These are phyloP conservation scores for Penicillium crystallinum DNA, from an alignment of 495 filamentous ascomycete species.

Conservation along the genomic window DNA sequence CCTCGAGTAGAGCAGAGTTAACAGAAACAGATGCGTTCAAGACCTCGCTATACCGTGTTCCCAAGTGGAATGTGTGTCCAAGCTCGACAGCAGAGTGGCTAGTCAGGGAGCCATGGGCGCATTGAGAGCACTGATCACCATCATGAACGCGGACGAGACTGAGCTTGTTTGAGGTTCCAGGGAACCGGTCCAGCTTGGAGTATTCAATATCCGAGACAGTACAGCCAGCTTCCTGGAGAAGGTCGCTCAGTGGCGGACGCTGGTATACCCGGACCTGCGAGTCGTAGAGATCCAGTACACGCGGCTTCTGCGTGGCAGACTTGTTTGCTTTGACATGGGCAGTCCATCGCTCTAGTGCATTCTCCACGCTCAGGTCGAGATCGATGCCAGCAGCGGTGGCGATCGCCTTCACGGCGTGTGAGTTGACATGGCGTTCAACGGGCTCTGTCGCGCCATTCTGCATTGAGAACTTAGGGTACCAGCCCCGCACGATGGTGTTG, in stretches of 20 bases:
- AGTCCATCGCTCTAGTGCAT: conserved; percentile 54
- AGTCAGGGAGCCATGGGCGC: conserved; percentile 56
- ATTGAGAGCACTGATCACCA: conserved; percentile 70
- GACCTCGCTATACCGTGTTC: conserved; percentile 77
- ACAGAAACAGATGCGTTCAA: conserved; percentile 57
- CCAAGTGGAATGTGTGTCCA: conserved; percentile 92
- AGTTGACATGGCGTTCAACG: conserved; percentile 55
- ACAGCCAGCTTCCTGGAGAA: conserved; percentile 28
- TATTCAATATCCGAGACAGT: conserved; percentile 32
- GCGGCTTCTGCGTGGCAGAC: conserved; percentile 17
- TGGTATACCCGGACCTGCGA: conserved; percentile 41
- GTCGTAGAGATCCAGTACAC: conserved; percentile 41
- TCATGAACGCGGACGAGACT: conserved; percentile 59
- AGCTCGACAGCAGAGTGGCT: conserved; percentile 76
- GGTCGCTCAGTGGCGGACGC: conserved; percentile 40
- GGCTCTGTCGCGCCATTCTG: conserved; percentile 30
- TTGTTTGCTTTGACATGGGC: conserved; percentile 33
- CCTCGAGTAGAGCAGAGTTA: conserved; percentile 24
- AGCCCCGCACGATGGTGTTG: conserved; percentile 59
- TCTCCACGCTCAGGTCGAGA: conserved; percentile 65
- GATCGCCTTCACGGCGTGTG: conserved; percentile 63
- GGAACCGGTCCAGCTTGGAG: conserved; percentile 39
- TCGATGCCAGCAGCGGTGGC: conserved; percentile 52
- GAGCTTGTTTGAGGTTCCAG: conserved; percentile 32
- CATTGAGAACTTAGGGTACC: conserved; percentile 50